These are phyloP conservation scores for Selaginella tamariscina DNA, from an alignment of 75 land plant genomes.

Conservation along the genomic window DNA sequence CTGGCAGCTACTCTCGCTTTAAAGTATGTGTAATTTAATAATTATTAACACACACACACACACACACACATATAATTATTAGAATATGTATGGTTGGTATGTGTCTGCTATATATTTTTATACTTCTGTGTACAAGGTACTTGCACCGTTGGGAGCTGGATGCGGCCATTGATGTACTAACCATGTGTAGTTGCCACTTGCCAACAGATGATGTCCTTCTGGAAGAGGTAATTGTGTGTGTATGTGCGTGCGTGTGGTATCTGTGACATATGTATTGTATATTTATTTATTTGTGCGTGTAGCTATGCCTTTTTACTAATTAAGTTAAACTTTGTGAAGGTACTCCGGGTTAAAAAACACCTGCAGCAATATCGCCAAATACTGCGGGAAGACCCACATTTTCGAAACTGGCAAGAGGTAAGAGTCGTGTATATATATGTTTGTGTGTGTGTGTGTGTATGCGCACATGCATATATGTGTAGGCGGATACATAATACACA, in stretches of 20 bases:
- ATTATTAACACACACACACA: too few relatives aligned
- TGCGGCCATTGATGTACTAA: conserved; percentile 89
- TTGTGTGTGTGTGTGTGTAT: neutral
- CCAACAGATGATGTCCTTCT: conserved; percentile 42
- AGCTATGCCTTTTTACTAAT: too few relatives aligned
- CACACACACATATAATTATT: too few relatives aligned
- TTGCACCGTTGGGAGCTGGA: conserved; percentile 86
- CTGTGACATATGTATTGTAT: too few relatives aligned
- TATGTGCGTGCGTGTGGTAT: neutral
- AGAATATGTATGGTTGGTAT: too few relatives aligned
- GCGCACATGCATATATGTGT: neutral
- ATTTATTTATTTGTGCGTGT: too few relatives aligned
- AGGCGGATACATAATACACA: neutral
- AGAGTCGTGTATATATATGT: neutral
- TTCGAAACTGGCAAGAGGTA: conserved; percentile 95
- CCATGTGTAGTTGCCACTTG: conserved; percentile 96
- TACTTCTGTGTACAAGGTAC: conserved; percentile 37
- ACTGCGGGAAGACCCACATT: conserved; percentile 56
- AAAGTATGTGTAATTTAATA: too few relatives aligned
- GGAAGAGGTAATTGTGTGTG: conserved; percentile 38
- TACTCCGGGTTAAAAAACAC: conserved; percentile 55
- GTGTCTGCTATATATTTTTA: neutral
- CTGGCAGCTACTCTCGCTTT: conserved; percentile 86
- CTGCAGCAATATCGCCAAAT: conserved; percentile 74
- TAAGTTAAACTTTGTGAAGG: conserved; percentile 40